Conservation (phyloP, 2,329 filamentous ascomycete species). For the Penicillium sp. region DNA sequence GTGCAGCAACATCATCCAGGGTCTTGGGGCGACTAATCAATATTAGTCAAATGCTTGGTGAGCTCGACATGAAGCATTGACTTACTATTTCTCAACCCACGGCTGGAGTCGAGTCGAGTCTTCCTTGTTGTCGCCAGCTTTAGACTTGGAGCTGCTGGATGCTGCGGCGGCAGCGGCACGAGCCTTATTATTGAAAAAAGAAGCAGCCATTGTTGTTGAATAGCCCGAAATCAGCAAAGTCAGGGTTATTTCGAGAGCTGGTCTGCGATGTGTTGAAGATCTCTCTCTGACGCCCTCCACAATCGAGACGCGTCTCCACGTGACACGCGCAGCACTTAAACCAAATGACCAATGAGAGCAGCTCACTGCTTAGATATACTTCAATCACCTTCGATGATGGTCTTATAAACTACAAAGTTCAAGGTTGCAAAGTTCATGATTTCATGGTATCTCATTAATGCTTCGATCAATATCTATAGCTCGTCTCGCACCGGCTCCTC, state of each 20-base stretch:
- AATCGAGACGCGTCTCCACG: conserved; percentile 35
- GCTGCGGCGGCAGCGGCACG: conserved; percentile 70
- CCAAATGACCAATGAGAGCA: conserved; percentile 11
- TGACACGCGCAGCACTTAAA: conserved; percentile 33
- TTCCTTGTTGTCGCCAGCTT: conserved; percentile 60
- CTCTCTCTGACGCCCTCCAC: conserved; percentile 15
- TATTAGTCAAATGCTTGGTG: neutral
- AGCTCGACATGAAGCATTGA: neutral
- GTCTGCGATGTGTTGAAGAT: conserved; percentile 8
- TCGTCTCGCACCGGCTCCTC: conserved; percentile 38
- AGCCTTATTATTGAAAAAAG: conserved; percentile 94
- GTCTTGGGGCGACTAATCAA: conserved; percentile 77
- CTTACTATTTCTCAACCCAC: conserved; percentile 98
- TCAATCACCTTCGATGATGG: neutral
- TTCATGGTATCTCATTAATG: conserved; percentile 16
- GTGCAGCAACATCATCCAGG: conserved; percentile 89
- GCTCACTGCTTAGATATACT: neutral
- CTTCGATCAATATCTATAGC: conserved; percentile 27
- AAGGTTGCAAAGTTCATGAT: neutral
- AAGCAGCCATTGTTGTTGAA: conserved; percentile 59
- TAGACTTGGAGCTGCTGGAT: conserved; percentile 66
- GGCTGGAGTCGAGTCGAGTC: conserved; percentile 71
- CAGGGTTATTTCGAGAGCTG: neutral
- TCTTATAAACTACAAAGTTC: neutral
- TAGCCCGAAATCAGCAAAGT: neutral